Base-by-base conservation (phyloP, 2,329 filamentous ascomycete species). In the Colletotrichum sojae region DNA sequence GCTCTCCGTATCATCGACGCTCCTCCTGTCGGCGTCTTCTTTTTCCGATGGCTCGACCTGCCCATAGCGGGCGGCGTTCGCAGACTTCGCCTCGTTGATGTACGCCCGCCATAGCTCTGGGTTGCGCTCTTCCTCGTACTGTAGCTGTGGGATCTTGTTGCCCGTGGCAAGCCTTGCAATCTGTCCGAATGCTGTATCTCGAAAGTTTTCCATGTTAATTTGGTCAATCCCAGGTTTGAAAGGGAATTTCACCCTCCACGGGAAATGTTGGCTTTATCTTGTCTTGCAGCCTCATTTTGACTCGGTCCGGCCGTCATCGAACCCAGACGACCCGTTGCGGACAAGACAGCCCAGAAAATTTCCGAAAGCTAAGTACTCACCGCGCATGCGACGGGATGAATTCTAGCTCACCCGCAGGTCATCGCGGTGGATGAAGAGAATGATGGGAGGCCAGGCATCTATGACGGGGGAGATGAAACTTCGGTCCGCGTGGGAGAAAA, bases 161-260 rank as follows among this genome's bases (percentile, higher is more conserved):
- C 53, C 15, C 13, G 65, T 43, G 12, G 53, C 13, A 5, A 60
- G 39, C 5, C 49, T 40, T 5, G 60, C 13, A 16, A 55, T 20
- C 6, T 65, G 27, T 15, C 61, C 62, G 10, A 69, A 59, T 12
- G 66, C 60, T 3, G 66, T 65, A 39, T 69, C 66, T 8, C 54
- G 54, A 22, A 69, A 31, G 15, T 49, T 5, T 5, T 55, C 66
- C 48, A 69, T 69, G 20, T 5, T 56, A 31, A 13, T 31, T 31
- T 31, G 27, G 8, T 31, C 27, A 31, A 9, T 31, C 27, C 27
- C 6, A 31, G 27, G 27, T 2, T 31, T 2, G 9, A 31, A 31
- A 9, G 8, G 2, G 8, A 8, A 5, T 2, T 10, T 2, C 8
- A 8, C 9, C 27, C 27, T 31, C 27, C 2, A 8, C 8, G 9